Base-by-base conservation (phyloP, 2,329 filamentous ascomycete genomes). In the Stagonosporopsis chrysanthemi region DNA sequence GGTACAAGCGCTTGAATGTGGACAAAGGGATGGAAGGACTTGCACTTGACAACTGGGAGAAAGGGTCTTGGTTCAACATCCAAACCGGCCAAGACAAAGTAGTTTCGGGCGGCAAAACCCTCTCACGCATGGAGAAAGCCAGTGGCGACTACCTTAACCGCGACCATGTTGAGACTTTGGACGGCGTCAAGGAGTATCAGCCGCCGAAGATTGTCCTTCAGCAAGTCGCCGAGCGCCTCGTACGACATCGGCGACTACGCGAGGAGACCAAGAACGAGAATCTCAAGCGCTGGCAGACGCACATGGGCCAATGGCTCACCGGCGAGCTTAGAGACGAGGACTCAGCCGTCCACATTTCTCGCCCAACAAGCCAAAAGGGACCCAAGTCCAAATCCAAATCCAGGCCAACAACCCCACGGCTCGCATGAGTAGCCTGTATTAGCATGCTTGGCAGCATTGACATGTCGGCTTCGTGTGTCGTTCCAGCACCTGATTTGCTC, bases 1-100 rank as follows among this genome's bases (percentile, higher is more conserved):
- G 80, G 80, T 82, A 82, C 63, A 82, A 83, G 64, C 75, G 81
- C 1, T 63, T 83, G 4, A 82, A 82, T 51, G 80, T 82, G 24
- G 73, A 76, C 22, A 68, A 74, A 26, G 80, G 81, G 0, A 70
- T 83, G 26, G 73, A 82, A 56, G 72, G 75, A 35, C 77, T 82
- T 70, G 70, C 76, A 4, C 68, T 83, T 23, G 81, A 83, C 56
- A 76, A 79, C 36, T 82, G 80, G 81, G 72, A 76, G 23, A 76
- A 71, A 28, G 80, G 80, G 0, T 28, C 60, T 1, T 82, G 77
- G 76, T 69, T 64, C 3, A 74, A 77, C 22, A 70, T 71, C 0
- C 35, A 60, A 7, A 74, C 72, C 2, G 66, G 65, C 3, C 61
- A 68, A 22, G 69, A 65, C 9, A 67, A 68, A 46, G 55, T 66